Conservation (phyloP, 2,329 filamentous ascomycete species). For the Achaetomium macrosporum region DNA sequence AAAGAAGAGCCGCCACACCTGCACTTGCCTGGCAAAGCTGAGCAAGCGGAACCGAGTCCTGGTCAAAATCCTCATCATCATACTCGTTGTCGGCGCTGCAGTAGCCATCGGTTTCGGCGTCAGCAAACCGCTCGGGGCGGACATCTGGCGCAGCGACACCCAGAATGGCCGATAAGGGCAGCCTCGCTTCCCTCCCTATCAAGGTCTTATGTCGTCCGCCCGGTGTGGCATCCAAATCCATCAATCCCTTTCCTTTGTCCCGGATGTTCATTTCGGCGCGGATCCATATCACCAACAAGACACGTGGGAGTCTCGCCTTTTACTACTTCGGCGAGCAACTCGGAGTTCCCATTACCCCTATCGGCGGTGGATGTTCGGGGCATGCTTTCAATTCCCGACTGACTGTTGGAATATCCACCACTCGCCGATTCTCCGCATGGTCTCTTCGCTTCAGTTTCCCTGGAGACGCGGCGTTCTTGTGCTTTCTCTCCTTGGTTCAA, state of each 20-base stretch:
- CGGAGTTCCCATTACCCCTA: no score
- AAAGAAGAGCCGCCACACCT: conserved; percentile 46
- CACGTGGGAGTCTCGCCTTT: no score
- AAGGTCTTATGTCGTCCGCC: no score
- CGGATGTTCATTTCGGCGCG: no score
- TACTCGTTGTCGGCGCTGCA: conserved; percentile 24
- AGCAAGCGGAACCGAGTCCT: conserved; percentile 50
- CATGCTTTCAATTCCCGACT: no score
- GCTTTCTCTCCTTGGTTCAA: conserved; percentile 8
- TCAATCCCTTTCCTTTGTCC: not conserved
- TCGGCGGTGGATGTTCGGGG: no score
- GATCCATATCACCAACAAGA: no score
- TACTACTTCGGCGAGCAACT: no score
- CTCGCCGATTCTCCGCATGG: not conserved
- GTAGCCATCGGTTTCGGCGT: conserved; percentile 49
- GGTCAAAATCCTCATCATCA: conserved; percentile 40
- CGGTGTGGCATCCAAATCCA: no score
- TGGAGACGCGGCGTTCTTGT: conserved; percentile 8
- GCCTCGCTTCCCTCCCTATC: no score
- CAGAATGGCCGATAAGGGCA: conserved; percentile 17
- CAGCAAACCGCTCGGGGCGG: conserved; percentile 55
- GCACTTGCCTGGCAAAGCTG: conserved; percentile 48
- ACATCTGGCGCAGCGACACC: conserved; percentile 43
- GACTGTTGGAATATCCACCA: not conserved
- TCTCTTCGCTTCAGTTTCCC: not conserved